Evolutionary conservation across 495 filamentous ascomycete species (phyloP).

Genomic region (Trichoderma gamsii): DNA sequence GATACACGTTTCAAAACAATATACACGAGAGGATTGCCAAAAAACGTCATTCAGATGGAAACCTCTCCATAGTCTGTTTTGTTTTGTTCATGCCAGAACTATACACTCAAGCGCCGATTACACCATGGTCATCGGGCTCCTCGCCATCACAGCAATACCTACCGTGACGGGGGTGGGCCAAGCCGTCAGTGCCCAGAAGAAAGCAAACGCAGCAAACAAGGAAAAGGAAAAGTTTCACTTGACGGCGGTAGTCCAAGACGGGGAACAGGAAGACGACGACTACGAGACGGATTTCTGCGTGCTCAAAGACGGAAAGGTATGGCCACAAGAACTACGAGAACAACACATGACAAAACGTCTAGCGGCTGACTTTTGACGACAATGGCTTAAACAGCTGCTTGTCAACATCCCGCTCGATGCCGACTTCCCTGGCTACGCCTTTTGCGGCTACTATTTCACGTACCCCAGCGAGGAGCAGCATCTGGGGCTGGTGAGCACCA

Average conservation of each 20-base stretch:
- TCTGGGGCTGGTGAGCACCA: slow-evolving; percentile 52
- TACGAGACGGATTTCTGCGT: slow-evolving; percentile 35
- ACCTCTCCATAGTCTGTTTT: neutral
- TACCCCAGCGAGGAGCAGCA: slow-evolving; percentile 51
- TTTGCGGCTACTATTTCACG: slow-evolving; percentile 55
- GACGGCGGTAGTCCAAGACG: slow-evolving; percentile 39
- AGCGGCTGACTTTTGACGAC: neutral
- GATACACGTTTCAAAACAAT: neutral
- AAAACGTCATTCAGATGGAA: slow-evolving; percentile 13
- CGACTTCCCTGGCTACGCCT: slow-evolving; percentile 45
- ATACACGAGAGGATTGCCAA: neutral
- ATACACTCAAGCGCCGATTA: neutral
- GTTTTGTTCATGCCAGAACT: neutral
- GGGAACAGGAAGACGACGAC: slow-evolving; percentile 23
- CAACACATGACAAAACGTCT: neutral
- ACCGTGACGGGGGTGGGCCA: slow-evolving; percentile 46
- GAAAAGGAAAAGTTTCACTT: slow-evolving; percentile 47
- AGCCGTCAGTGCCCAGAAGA: slow-evolving; percentile 47
- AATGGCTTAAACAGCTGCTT: slow-evolving; percentile 30
- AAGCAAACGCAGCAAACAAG: slow-evolving; percentile 41
- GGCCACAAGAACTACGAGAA: slow-evolving; percentile 8
- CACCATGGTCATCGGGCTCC: slow-evolving; percentile 39
- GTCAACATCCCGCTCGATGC: slow-evolving; percentile 37
- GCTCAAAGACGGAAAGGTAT: slow-evolving; percentile 42
- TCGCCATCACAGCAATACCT: slow-evolving; percentile 41